phyloP scores from a whole-genome alignment of 306 rosid species.

The Gleditsia sinensis region DNA sequence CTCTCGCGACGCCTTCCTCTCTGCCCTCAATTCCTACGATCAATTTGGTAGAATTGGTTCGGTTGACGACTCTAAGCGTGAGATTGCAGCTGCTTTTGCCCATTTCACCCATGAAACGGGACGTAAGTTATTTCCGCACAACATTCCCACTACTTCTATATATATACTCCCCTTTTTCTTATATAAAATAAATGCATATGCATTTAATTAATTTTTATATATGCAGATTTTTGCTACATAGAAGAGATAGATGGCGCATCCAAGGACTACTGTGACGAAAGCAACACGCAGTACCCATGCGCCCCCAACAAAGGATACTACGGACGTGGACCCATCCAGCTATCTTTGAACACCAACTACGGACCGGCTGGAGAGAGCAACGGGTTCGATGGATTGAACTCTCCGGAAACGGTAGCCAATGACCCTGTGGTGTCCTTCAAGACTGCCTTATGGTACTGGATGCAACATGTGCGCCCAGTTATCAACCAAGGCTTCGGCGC shows the following conservation, averaged over 20 bases:
- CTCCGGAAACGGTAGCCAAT: conserved; percentile 72
- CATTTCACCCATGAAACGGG: conserved; percentile 87
- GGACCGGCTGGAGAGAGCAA: conserved; percentile 72
- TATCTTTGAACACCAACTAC: conserved; percentile 90
- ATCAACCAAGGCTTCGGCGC: conserved; percentile 71
- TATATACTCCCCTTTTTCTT: no score
- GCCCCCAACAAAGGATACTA: conserved; percentile 65
- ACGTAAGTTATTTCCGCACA: no score
- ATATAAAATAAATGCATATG: no score
- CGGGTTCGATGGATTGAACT: conserved; percentile 66
- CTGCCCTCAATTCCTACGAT: conserved; percentile 52
- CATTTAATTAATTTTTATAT: no score
- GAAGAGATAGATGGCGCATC: conserved; percentile 86
- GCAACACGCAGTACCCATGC: conserved; percentile 65
- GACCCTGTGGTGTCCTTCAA: conserved; percentile 65
- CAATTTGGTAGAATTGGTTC: conserved; percentile 51
- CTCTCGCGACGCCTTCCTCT: conserved; percentile 50
- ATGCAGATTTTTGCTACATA: conserved; percentile 77
- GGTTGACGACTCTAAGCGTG: conserved; percentile 65
- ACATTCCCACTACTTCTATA: no score
- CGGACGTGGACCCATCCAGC: conserved; percentile 88
- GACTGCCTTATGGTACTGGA: conserved; percentile 92
- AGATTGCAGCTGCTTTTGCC: conserved; percentile 82
- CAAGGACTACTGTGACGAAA: conserved; percentile 77
- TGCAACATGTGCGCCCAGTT: conserved; percentile 62